A percentile compares a stretch with the other conserved stretches of the same genome.
These are phyloP conservation scores for Aspergillus bombycis DNA, from an alignment of 2,329 filamentous ascomycete genomes.

Conservation along the genomic window DNA sequence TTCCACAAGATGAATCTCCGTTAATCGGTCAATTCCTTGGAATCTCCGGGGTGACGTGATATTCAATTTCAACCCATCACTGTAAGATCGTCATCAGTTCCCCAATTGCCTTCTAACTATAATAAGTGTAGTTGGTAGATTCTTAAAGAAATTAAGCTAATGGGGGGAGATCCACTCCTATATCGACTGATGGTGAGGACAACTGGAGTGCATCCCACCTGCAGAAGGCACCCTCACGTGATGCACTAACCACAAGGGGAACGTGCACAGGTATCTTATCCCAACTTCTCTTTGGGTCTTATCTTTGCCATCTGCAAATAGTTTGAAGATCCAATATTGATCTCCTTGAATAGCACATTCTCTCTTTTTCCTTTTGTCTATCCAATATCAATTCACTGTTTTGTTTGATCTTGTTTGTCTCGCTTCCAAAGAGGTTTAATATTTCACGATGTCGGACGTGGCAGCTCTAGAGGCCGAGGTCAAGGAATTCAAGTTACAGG, in stretches of 20 bases:
- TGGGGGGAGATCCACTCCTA: constrained; percentile 2
- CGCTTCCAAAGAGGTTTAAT: background rate
- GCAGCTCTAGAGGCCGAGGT: constrained; percentile 53
- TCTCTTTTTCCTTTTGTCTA: background rate
- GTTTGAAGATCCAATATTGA: background rate
- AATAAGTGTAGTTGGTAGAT: constrained; percentile 5
- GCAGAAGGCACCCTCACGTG: background rate
- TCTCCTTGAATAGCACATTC: background rate
- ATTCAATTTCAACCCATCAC: background rate
- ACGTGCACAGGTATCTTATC: constrained; percentile 4
- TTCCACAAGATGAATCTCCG: background rate
- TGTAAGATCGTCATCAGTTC: background rate
- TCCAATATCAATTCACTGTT: background rate
- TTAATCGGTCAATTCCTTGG: background rate
- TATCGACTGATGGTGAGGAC: background rate
- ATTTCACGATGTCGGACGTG: constrained; percentile 45
- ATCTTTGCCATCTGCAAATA: constrained; percentile 1
- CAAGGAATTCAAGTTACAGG: constrained; percentile 64
- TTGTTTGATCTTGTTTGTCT: background rate
- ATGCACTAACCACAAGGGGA: constrained; percentile 1
- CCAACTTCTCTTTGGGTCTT: background rate
- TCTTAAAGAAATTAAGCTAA: constrained; percentile 3
- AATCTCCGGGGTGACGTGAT: background rate
- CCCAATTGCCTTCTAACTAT: background rate
- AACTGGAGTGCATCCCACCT: background rate